These are phyloP conservation scores for Phytopythium sindhum DNA, from an alignment of 352 stramenopile genomes.

Conservation along the genomic window DNA sequence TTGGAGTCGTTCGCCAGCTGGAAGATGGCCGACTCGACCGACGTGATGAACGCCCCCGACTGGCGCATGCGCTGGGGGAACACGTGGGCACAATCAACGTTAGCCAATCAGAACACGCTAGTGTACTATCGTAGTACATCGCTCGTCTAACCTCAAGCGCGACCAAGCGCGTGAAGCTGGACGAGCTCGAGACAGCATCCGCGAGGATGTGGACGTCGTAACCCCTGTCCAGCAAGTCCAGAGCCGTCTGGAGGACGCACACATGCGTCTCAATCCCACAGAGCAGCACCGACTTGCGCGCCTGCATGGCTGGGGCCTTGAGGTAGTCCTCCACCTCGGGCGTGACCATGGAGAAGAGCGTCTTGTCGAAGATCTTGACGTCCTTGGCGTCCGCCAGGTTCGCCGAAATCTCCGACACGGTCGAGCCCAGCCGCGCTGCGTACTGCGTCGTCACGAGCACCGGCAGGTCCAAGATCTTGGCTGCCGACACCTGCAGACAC, in stretches of 20 bases:
- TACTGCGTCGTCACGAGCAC: slow-evolving; percentile 97
- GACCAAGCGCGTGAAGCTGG: slow-evolving; percentile 88
- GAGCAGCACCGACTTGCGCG: slow-evolving; percentile 88
- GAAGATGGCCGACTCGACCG: slow-evolving; percentile 94
- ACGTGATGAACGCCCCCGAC: slow-evolving; percentile 94
- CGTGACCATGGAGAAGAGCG: slow-evolving; percentile 98
- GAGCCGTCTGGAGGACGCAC: slow-evolving; percentile 94
- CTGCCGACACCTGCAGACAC: slow-evolving; percentile 35
- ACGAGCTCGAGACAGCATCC: slow-evolving; percentile 92
- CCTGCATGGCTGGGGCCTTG: slow-evolving; percentile 19
- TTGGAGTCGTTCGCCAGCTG: slow-evolving; percentile 91
- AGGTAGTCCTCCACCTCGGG: slow-evolving; percentile 88
- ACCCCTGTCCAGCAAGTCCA: slow-evolving; percentile 95
- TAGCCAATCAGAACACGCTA: background rate
- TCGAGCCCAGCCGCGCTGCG: slow-evolving; percentile 91
- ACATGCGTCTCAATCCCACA: slow-evolving; percentile 97
- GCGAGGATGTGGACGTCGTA: slow-evolving; percentile 96
- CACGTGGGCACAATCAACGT: background rate
- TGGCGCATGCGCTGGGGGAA: slow-evolving; percentile 83
- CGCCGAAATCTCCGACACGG: slow-evolving; percentile 71
- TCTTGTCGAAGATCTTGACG: slow-evolving; percentile 94
- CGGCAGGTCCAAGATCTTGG: slow-evolving; percentile 89
- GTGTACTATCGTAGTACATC: background rate
- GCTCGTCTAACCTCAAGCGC: slow-evolving; percentile 68
- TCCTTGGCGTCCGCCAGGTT: slow-evolving; percentile 39